Conservation (phyloP, 2,329 filamentous ascomycete species). For the Hypoxylon sp. region DNA sequence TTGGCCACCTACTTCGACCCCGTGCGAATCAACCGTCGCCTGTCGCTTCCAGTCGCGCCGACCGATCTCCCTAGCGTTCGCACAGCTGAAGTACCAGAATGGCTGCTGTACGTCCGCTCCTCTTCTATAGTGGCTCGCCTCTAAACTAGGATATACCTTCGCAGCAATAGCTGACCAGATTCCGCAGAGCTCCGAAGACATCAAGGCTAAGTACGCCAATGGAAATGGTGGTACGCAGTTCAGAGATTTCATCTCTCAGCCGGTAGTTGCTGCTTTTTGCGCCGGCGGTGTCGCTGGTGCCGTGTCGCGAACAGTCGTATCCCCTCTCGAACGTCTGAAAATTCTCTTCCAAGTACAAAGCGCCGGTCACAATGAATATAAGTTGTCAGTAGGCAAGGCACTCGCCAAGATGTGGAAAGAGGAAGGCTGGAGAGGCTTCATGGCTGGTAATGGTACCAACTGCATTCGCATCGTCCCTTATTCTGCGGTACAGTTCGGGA, state of each 20-base stretch:
- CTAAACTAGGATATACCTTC: slow-evolving; percentile 17
- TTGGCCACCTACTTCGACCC: slow-evolving; percentile 32
- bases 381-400: slow-evolving; percentile 89
- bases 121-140: slow-evolving; percentile 18
- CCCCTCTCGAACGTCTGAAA: slow-evolving; percentile 94
- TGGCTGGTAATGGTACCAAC: slow-evolving; percentile 98
- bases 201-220: slow-evolving; percentile 53
- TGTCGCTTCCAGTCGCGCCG: slow-evolving; percentile 26
- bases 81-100: slow-evolving; percentile 52
- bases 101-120: slow-evolving; percentile 56
- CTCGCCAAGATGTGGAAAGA: slow-evolving; percentile 96
- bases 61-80: slow-evolving; percentile 18
- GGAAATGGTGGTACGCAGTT: slow-evolving; percentile 55
- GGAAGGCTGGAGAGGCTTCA: slow-evolving; percentile 96
- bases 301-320: slow-evolving; percentile 97
- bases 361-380: slow-evolving; percentile 90
- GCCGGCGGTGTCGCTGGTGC: slow-evolving; percentile 95
- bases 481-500: slow-evolving; percentile 97
- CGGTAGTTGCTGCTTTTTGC: slow-evolving; percentile 91
- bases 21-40: slow-evolving; percentile 38
- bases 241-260: slow-evolving; percentile 76
- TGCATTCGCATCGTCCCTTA: slow-evolving; percentile 99
- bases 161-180: slow-evolving; percentile 40
- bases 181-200: slow-evolving; percentile 48
- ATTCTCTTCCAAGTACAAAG: slow-evolving; percentile 98